A percentile compares a stretch with the other conserved stretches of the same genome.
Evolutionary conservation across 2,329 filamentous ascomycete species (phyloP).

Genomic region (Lojkania enalia): DNA sequence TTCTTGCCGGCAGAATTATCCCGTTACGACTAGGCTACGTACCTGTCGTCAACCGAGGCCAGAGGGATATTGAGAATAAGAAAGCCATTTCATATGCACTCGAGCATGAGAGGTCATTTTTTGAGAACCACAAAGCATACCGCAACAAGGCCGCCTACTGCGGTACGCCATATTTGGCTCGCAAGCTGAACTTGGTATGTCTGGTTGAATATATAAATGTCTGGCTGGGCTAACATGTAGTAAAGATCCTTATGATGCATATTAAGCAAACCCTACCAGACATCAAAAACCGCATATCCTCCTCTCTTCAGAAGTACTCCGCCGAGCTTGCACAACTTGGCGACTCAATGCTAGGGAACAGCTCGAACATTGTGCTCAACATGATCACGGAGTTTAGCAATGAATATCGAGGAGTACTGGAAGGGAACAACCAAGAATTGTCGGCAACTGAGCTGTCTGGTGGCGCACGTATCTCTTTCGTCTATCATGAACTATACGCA

Average conservation of each 20-base stretch:
- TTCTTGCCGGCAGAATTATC: slow-evolving; percentile 95
- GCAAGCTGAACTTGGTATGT: slow-evolving; percentile 84
- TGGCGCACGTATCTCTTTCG: slow-evolving; percentile 97
- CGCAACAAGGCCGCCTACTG: slow-evolving; percentile 98
- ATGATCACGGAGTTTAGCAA: slow-evolving; percentile 99
- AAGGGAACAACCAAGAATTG: slow-evolving; percentile 94
- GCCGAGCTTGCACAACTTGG: slow-evolving; percentile 81
- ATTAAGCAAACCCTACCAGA: slow-evolving; percentile 99
- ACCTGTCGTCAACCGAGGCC: slow-evolving; percentile 95
- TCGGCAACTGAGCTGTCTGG: slow-evolving; percentile 94
- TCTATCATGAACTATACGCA: slow-evolving; percentile 97
- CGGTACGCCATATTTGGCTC: slow-evolving; percentile 92
- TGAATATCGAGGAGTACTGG: slow-evolving; percentile 93
- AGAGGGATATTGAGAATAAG: slow-evolving; percentile 98
- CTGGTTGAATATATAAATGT: no score
- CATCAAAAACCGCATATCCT: slow-evolving; percentile 96
- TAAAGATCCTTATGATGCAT: slow-evolving; percentile 97
- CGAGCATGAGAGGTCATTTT: slow-evolving; percentile 94
- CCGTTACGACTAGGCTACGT: slow-evolving; percentile 93
- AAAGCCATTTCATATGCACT: slow-evolving; percentile 89
- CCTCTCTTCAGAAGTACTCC: slow-evolving; percentile 89
- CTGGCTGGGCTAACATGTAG: background rate
- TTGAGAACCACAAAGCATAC: slow-evolving; percentile 98
- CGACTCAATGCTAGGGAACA: slow-evolving; percentile 94
- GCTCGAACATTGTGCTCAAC: slow-evolving; percentile 93